Percentiles rank a stretch among this genome's conserved stretches.
Evolutionary conservation across 2,329 filamentous ascomycete species (phyloP).

Genomic region (Fonsecaea nubica): DNA sequence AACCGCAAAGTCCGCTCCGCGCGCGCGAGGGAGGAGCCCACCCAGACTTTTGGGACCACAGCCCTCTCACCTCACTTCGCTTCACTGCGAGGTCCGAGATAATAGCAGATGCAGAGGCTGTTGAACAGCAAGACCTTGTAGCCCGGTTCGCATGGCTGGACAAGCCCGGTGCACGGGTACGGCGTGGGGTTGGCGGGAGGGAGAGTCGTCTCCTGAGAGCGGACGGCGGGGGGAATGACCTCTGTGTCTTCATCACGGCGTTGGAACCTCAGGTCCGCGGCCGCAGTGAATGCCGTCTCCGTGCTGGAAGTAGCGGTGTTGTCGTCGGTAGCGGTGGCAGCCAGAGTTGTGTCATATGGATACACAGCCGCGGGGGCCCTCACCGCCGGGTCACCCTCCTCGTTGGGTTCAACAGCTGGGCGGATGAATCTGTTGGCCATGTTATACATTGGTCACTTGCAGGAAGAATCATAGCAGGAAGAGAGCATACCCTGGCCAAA

Average conservation of each 20-base stretch:
- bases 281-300: not conserved
- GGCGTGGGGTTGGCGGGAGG: not conserved
- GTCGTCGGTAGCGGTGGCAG: conserved; percentile 13
- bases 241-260: not conserved
- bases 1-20: not conserved
- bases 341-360: conserved; percentile 21
- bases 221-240: not conserved
- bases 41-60: conserved; percentile 3
- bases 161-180: not conserved
- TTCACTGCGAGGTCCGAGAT: not conserved
- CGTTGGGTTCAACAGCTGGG: not conserved
- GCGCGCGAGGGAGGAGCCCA: not conserved
- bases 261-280: not conserved
- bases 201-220: not conserved
- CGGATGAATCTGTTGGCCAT: not conserved
- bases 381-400: conserved; percentile 19
- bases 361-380: conserved; percentile 24
- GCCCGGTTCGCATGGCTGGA: not conserved
- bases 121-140: conserved; percentile 7
- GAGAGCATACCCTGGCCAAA: conserved; percentile 4
- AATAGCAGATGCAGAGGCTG: not conserved
- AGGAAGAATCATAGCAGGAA: not conserved
- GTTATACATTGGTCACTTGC: not conserved
- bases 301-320: not conserved
- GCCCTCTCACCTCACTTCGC: not conserved